Conservation (phyloP, 495 filamentous ascomycete genomes). For the Thermochaetoides thermophila region DNA sequence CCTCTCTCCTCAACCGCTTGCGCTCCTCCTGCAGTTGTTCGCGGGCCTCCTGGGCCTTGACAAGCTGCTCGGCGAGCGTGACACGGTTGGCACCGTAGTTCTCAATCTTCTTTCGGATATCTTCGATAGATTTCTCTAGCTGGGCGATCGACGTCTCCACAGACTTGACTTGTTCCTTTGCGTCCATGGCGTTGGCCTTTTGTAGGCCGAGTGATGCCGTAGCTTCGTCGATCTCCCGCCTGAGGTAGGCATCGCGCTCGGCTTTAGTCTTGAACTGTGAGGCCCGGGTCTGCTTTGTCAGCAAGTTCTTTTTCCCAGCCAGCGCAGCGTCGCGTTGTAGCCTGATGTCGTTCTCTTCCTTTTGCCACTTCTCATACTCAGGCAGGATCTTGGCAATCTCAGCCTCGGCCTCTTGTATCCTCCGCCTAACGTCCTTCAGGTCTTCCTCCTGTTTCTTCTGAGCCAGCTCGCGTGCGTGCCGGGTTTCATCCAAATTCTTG, state of each 20-base stretch:
- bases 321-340: constrained; percentile 61
- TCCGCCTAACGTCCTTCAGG: constrained; percentile 51
- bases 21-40: constrained; percentile 74
- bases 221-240: constrained; percentile 67
- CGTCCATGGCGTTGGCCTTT: constrained; percentile 66
- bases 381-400: constrained; percentile 62
- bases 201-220: constrained; percentile 59
- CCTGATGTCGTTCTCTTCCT: constrained; percentile 54
- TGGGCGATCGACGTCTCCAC: constrained; percentile 54
- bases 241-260: constrained; percentile 74
- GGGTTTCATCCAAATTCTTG: constrained; percentile 65
- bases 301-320: constrained; percentile 60
- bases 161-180: constrained; percentile 68
- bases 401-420: constrained; percentile 61
- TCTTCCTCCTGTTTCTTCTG: constrained; percentile 56
- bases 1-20: constrained; percentile 83
- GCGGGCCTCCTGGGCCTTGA: constrained; percentile 63
- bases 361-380: constrained; percentile 55
- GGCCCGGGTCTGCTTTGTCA: constrained; percentile 89
- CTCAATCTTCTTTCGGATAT: constrained; percentile 58
- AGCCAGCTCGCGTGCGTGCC: constrained; percentile 60
- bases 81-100: constrained; percentile 61
- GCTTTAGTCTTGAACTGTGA: constrained; percentile 74
- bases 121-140: constrained; percentile 57
- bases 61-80: constrained; percentile 53